Evolutionary conservation across 2,329 filamentous ascomycete species (phyloP), one percentile per base, ranked within the genome.

Genomic region (Zymoseptoria ardabiliae): DNA sequence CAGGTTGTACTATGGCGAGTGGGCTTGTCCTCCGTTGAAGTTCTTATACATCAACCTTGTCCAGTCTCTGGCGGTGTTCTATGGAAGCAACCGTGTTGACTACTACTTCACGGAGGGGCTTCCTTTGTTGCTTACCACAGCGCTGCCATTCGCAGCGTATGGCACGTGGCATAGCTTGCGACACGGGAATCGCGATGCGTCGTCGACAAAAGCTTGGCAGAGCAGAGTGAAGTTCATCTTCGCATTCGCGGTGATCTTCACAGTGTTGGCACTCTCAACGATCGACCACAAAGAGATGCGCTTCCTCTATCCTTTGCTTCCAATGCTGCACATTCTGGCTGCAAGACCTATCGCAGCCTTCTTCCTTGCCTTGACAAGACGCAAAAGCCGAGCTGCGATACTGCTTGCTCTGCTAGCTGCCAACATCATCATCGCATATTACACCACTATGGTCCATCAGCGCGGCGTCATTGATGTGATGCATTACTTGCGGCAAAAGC

Each of bases 241-340:
- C 8, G 79, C 85, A 9, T 78, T 80, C 6, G 60, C 69, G 28
- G 78, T 84, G 7, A 79, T 87, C 50, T 63, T 86, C 57, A 88
- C 87, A 59, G 76, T 89, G 9, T 71, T 76, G 1, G 73, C 79
- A 2, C 81, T 97, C 35, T 96, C 90, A 1, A 71, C 89, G 53
- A 89, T 97, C 65, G 86, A 91, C 1, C 94, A 99, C 77, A 99
- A 99, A 74, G 94, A 99, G 79, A 90, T 96, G 67, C 90, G 94
- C 69, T 99, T 99, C 78, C 89, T 97, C 66, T 96, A 96, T 69
- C 93, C 94, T 1, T 82, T 99, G 19, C 82, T 97, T 1, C 93
- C 94, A 1, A 82, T 87, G n/a, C 81, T 99, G 6, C 90, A 94
- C 71, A 78, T 96, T 63, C 78, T 97, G 48, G 85, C 89, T 1